Conservation (phyloP, 371 early-diverging fungal species). For the Saksenaea oblongispora region DNA sequence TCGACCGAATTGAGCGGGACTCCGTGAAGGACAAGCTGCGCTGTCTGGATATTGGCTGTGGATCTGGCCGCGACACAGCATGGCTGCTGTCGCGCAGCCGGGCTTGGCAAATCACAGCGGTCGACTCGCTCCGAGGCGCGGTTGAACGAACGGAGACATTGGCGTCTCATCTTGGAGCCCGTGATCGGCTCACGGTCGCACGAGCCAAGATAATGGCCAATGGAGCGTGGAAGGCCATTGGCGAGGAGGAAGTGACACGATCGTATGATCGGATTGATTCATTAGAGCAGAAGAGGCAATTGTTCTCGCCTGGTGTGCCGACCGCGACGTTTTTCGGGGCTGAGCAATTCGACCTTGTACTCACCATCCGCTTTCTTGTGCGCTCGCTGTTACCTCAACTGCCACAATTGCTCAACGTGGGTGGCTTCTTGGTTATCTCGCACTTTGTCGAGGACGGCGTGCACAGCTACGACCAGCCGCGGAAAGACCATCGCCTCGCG, state of each 20-base stretch:
- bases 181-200: conserved; percentile 14
- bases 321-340: conserved; percentile 1
- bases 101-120: conserved; percentile 36
- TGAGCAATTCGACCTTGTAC: conserved; percentile 34
- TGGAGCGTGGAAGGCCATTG: conserved; percentile 31
- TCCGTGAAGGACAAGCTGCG: background rate
- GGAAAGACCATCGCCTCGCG: conserved; percentile 32
- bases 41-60: conserved; percentile 51
- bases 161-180: conserved; percentile 18
- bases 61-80: conserved; percentile 45
- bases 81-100: conserved; percentile 32
- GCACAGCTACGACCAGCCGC: conserved; percentile 34
- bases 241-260: background rate
- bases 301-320: background rate
- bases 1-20: conserved; percentile 25
- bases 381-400: conserved; percentile 30
- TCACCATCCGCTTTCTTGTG: conserved; percentile 44
- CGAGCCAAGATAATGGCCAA: conserved; percentile 34
- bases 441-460: conserved; percentile 45
- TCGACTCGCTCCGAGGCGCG: conserved; percentile 37
- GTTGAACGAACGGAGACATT: conserved; percentile 33
- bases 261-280: background rate
- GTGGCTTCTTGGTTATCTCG: conserved; percentile 44
- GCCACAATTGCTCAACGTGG: conserved; percentile 26
- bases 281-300: conserved; percentile 4